Evolutionary conservation across 1,284 basidiomycete species (phyloP).

Genomic region (Ceratobasidium theobromae): DNA sequence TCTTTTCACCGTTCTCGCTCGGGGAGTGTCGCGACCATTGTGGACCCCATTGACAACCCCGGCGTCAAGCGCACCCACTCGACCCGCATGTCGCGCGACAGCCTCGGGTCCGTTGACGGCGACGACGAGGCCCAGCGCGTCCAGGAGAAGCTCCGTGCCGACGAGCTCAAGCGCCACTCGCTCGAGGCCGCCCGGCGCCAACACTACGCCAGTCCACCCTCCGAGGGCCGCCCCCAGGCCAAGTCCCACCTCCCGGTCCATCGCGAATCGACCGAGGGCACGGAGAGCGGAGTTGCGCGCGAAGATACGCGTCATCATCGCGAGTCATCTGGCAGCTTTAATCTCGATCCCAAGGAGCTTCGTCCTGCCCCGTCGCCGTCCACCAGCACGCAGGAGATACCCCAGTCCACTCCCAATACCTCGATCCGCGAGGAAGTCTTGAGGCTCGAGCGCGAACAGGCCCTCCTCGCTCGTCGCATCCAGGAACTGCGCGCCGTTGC

Average conservation of each 20-base stretch:
- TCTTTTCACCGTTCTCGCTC: conserved; percentile 9
- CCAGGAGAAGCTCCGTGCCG: not conserved
- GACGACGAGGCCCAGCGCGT: not conserved
- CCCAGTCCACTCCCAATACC: not conserved
- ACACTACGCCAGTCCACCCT: not conserved
- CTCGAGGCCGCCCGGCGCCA: not conserved
- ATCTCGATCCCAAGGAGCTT: not conserved
- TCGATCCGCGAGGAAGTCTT: conserved; percentile 4
- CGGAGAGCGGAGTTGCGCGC: not conserved
- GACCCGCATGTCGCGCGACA: conserved; percentile 13
- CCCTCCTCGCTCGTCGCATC: conserved; percentile 9
- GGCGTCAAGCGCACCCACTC: not conserved
- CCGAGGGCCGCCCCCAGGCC: not conserved
- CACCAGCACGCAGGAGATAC: not conserved
- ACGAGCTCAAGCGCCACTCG: not conserved
- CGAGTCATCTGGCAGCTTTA: not conserved
- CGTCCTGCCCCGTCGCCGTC: not conserved
- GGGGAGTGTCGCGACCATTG: conserved; percentile 8
- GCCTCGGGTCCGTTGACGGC: not conserved
- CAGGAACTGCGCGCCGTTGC: conserved; percentile 22
- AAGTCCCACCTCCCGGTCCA: not conserved
- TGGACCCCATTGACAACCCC: not conserved
- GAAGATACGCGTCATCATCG: not conserved
- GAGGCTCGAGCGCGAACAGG: conserved; percentile 24
- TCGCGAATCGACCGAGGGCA: not conserved